These are phyloP conservation scores for Aureobasidium vineae DNA, from an alignment of 2,329 filamentous ascomycete genomes.

Conservation along the genomic window DNA sequence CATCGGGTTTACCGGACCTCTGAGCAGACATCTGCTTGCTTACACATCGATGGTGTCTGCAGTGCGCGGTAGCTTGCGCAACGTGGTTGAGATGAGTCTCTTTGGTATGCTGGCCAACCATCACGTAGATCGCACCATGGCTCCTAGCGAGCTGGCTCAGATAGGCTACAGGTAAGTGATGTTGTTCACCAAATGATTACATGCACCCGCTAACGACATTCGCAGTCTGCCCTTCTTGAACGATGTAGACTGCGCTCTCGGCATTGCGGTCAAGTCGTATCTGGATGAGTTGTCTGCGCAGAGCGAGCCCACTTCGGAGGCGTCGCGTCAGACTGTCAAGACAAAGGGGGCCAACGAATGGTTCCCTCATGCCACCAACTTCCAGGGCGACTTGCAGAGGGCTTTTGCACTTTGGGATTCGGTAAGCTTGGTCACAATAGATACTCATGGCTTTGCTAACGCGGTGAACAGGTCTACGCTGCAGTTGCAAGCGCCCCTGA, in stretches of 20 bases:
- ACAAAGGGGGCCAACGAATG: conserved; percentile 55
- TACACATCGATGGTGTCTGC: conserved; percentile 82
- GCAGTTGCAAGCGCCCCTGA: conserved; percentile 57
- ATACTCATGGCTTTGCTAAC: conserved; percentile 20
- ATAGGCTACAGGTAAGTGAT: conserved; percentile 66
- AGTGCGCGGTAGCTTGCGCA: conserved; percentile 74
- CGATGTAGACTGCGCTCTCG: conserved; percentile 71
- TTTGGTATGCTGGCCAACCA: conserved; percentile 77
- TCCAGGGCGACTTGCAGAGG: conserved; percentile 57
- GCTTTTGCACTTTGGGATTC: conserved; percentile 66
- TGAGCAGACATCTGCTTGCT: conserved; percentile 83
- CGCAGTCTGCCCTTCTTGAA: conserved; percentile 60
- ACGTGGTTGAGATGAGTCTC: conserved; percentile 78
- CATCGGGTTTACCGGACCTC: conserved; percentile 89
- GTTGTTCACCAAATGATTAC: conserved; percentile 34
- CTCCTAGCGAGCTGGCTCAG: conserved; percentile 54
- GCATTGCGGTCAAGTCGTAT: conserved; percentile 77
- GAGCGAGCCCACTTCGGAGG: conserved; percentile 53
- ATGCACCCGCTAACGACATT: neutral
- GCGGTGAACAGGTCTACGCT: conserved; percentile 51
- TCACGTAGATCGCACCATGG: conserved; percentile 65
- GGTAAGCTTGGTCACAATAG: conserved; percentile 44
- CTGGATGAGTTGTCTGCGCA: conserved; percentile 67
- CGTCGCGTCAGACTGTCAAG: conserved; percentile 52
- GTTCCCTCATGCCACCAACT: conserved; percentile 61